Base-by-base conservation (phyloP, 495 filamentous ascomycete genomes). In the Staphylotrichum tortipilum region DNA sequence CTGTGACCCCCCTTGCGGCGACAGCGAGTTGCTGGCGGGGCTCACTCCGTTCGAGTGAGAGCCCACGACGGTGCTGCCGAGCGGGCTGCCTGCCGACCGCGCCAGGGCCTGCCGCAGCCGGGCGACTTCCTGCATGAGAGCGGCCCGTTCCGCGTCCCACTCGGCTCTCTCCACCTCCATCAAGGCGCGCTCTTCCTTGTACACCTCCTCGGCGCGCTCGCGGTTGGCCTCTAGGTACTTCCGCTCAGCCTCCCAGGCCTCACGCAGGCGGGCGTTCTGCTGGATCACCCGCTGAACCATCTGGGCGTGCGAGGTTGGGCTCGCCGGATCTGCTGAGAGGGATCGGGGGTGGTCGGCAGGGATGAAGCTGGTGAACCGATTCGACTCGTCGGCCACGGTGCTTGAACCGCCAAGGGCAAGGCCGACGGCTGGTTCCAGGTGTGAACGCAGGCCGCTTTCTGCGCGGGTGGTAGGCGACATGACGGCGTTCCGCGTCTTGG, bases 181-280 rank as follows among this genome's bases (percentile, higher is more conserved):
- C 24, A 73, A 49, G 5, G 57, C 61, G 0, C 70, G 67, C 49
- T 75, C 70, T 41, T 72, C 69, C 47, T 65, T 65, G 51, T 71
- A 72, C 14, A 73, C 61, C 50, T 69, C 68, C 44, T 75, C 72
- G 7, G 65, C 69, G 29, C 69, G 62, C 34, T 65, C 61, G 7
- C 72, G 65, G 47, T 65, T 71, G 7, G 69, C 70, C 48, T 73
- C 70, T 33, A 73, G 50, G 39, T 68, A 62, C 17, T 66, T 67
- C 17, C 72, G 68, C 58, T 75, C 72, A 9, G 64, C 63, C 52
- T 68, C 68, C 70, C 69, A 73, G n/a, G 61, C 63, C 40, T 73
- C 70, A 18, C 61, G 44, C 34, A 73, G 60, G 30, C 59, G 59
- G 12, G 56, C 51, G 38, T 64, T 71, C 44, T 75, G 67, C n/a